Percentiles rank a stretch among this genome's conserved stretches.
Conservation (phyloP, 2,329 filamentous ascomycete species). For the Microcera coccophila region DNA sequence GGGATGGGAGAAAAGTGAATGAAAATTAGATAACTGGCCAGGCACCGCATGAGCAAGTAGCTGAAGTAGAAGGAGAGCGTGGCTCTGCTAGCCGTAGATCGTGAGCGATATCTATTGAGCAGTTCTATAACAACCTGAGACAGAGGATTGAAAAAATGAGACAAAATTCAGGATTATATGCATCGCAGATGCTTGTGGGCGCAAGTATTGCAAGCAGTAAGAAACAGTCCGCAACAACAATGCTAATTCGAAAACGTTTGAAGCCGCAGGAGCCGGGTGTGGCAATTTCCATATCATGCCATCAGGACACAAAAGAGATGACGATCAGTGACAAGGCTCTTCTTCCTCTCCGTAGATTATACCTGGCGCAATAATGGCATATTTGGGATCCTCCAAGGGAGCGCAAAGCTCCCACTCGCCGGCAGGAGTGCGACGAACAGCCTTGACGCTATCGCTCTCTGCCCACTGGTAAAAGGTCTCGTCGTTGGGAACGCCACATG, state of each 20-base stretch:
- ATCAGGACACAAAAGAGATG: neutral
- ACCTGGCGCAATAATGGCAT: too few relatives aligned
- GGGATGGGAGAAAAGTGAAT: too few relatives aligned
- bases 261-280: too few relatives aligned
- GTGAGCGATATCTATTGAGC: too few relatives aligned
- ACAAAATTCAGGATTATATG: neutral
- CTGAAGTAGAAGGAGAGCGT: neutral
- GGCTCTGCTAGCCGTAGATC: neutral
- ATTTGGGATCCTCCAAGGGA: conserved; percentile 23
- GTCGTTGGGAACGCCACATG: conserved; percentile 40
- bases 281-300: conserved; percentile 1
- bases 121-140: too few relatives aligned
- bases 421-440: conserved; percentile 27
- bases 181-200: neutral
- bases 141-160: neutral
- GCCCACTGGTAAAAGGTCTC: conserved; percentile 41
- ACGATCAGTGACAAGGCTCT: too few relatives aligned
- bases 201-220: too few relatives aligned
- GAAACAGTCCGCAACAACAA: too few relatives aligned
- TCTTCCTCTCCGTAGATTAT: too few relatives aligned
- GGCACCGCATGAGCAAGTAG: too few relatives aligned
- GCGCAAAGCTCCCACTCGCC: conserved; percentile 35
- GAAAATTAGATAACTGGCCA: too few relatives aligned
- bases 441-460: conserved; percentile 33
- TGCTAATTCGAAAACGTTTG: too few relatives aligned